These are phyloP conservation scores for Capsicum chinense DNA, from an alignment of 257 asterid species.

Conservation along the genomic window DNA sequence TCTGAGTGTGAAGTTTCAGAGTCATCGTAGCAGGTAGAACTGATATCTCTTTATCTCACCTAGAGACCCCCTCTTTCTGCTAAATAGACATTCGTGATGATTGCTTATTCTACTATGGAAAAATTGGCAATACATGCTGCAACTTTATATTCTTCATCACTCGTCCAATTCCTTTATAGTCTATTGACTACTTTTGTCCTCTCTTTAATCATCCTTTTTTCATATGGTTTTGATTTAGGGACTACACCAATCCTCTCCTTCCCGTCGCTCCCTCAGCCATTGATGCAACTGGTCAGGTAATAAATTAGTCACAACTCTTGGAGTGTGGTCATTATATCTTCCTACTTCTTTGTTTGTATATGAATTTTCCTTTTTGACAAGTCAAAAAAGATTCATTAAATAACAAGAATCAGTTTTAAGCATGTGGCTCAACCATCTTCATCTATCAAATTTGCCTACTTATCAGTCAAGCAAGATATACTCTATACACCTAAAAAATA, in stretches of 20 bases:
- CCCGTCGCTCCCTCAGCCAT: conserved; percentile 97
- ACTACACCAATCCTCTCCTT: conserved; percentile 87
- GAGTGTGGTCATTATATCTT: neutral
- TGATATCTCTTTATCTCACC: neutral
- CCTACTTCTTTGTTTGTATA: neutral
- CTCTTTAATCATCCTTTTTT: neutral
- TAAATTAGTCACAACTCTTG: conserved; percentile 20
- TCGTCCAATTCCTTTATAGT: neutral
- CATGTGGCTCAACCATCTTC: neutral
- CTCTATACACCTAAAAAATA: neutral
- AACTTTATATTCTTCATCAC: neutral
- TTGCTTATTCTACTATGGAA: neutral
- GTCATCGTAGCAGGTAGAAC: conserved; percentile 78
- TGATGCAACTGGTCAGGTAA: conserved; percentile 93
- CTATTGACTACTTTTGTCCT: neutral
- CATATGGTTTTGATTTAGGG: conserved; percentile 55
- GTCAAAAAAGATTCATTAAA: neutral
- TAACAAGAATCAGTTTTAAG: neutral
- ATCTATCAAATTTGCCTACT: neutral
- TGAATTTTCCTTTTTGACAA: neutral
- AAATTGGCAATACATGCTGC: neutral
- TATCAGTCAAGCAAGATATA: neutral
- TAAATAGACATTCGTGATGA: neutral
- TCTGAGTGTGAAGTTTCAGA: conserved; percentile 91
- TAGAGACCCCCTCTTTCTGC: neutral